phyloP scores from a whole-genome alignment of 768 basidiomycete genomes.

The Suillus discolor region DNA sequence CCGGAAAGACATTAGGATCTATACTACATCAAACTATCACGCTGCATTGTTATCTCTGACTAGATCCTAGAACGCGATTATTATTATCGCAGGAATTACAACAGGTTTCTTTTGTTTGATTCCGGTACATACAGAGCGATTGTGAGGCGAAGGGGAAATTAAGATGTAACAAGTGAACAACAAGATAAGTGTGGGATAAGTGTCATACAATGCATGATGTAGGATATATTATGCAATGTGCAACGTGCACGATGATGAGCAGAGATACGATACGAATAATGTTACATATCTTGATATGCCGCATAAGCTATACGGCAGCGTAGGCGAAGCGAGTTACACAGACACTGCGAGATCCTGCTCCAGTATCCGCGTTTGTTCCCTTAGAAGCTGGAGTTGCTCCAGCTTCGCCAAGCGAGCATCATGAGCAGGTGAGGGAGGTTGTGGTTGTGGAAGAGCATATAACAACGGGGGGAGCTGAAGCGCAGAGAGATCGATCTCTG shows the following conservation, averaged over 20 bases:
- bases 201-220: neutral
- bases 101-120: neutral
- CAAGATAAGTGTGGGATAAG: neutral
- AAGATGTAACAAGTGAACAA: neutral
- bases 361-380: constrained; percentile 35
- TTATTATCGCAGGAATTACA: constrained; percentile 3
- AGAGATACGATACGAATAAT: constrained; percentile 15
- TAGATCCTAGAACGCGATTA: neutral
- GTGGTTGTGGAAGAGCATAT: neutral
- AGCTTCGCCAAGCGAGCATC: constrained; percentile 31
- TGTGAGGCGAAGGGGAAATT: neutral
- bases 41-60: too few species aligned
- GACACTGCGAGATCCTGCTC: constrained; percentile 32
- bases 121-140: neutral
- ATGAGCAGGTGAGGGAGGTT: neutral
- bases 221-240: constrained; percentile 8
- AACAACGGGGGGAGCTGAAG: constrained; percentile 22
- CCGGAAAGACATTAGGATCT: constrained; percentile 58
- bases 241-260: neutral
- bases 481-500: constrained; percentile 29
- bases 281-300: constrained; percentile 17
- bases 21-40: too few species aligned
- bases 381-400: constrained; percentile 34
- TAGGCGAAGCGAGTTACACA: constrained; percentile 2
- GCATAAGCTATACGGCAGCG: neutral